Percentiles rank a stretch among this genome's conserved stretches.
phyloP scores from a whole-genome alignment of 768 basidiomycete species.

The Dioszegia hungarica region DNA sequence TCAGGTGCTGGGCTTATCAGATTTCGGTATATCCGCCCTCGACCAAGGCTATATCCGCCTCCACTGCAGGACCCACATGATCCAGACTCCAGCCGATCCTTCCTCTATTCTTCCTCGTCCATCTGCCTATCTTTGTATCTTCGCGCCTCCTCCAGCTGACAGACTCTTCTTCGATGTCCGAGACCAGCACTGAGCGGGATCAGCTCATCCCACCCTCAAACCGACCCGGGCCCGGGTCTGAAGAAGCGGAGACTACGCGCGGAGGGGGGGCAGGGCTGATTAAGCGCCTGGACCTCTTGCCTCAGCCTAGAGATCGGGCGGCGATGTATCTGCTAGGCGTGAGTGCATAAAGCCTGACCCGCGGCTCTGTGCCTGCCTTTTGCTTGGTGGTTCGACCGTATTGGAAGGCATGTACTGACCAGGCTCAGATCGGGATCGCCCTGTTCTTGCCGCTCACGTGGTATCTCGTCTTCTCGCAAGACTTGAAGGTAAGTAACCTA shows the following conservation, averaged over 20 bases:
- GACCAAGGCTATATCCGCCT: neutral
- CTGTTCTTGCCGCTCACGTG: slow-evolving; percentile 35
- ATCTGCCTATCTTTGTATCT: no score
- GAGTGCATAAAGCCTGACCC: no score
- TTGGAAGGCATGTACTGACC: neutral
- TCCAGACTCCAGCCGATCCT: no score
- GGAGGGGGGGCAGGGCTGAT: neutral
- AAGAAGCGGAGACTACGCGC: neutral
- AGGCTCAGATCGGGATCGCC: slow-evolving; percentile 18
- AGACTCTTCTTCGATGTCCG: no score
- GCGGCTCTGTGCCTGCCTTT: no score
- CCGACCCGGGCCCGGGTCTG: neutral
- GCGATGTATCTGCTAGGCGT: neutral
- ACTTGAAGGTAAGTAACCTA: slow-evolving; percentile 16
- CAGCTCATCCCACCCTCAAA: neutral
- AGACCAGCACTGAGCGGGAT: neutral
- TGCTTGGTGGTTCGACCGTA: no score
- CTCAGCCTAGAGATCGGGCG: neutral
- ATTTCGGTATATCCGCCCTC: neutral
- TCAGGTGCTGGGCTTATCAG: neutral
- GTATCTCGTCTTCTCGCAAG: slow-evolving; percentile 34
- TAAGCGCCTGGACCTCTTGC: neutral
- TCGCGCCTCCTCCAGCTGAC: no score
- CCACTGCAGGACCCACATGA: neutral
- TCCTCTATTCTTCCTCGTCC: neutral